These are phyloP conservation scores for Yarrowia sp. DNA, from an alignment of 805 yeast genomes.

Conservation along the genomic window DNA sequence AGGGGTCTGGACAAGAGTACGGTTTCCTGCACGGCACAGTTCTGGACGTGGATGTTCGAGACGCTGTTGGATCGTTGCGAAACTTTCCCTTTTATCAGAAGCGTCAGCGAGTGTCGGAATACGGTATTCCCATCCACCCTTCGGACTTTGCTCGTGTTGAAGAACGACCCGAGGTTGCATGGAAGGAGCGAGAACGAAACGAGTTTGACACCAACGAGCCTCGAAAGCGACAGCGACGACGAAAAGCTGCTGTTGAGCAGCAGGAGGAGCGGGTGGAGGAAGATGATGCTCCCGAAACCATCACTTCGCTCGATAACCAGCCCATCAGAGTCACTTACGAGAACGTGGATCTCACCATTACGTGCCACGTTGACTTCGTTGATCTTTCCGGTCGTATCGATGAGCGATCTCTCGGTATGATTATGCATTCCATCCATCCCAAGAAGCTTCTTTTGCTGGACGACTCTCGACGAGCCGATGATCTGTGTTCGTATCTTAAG, in stretches of 20 bases:
- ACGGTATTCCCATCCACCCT: constrained; percentile 72
- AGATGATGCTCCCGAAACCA: constrained; percentile 5
- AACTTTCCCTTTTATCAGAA: constrained; percentile 65
- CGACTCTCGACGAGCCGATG: constrained; percentile 25
- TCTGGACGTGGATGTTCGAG: constrained; percentile 45
- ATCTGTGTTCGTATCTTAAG: constrained; percentile 26
- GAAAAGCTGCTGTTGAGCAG: not conserved
- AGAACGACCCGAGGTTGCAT: constrained; percentile 35
- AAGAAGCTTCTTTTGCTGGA: constrained; percentile 53
- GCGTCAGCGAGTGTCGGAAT: constrained; percentile 71
- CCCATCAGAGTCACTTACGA: constrained; percentile 7
- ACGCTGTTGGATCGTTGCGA: constrained; percentile 26
- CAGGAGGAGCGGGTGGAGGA: not conserved
- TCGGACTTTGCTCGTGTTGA: constrained; percentile 59
- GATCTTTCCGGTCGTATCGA: constrained; percentile 86
- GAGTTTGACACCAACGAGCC: constrained; percentile 13
- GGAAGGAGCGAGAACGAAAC: constrained; percentile 11
- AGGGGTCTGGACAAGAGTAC: constrained; percentile 30
- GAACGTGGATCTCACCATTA: constrained; percentile 42
- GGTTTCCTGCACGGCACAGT: constrained; percentile 12
- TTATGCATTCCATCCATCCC: constrained; percentile 76
- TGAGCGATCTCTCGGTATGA: constrained; percentile 71
- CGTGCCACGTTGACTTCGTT: constrained; percentile 70
- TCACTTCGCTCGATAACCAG: constrained; percentile 2
- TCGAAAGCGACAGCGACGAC: constrained; percentile 13